Base-by-base conservation (phyloP, 345 rosid species). In the Aurinia saxatilis region DNA sequence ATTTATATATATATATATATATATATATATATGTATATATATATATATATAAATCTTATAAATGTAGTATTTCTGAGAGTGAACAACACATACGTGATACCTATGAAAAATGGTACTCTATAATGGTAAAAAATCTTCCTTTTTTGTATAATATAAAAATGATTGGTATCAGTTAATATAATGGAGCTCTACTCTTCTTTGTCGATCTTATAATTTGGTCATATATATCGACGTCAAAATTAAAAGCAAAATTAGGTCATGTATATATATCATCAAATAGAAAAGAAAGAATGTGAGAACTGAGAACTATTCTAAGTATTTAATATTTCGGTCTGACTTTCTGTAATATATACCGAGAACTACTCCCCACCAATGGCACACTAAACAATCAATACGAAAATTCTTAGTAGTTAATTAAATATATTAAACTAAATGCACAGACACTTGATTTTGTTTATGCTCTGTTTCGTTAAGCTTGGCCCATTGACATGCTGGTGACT, bases 181-280 rank as follows among this genome's bases (percentile, higher is more conserved):
- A 13, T 11, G 23, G 50, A 38, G 35, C 21, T 56, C 37, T 57
- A 40, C 59, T 33, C 12, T 51, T 44, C n/a, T n/a, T n/a, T n/a
- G 35, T 53, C 45, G 14, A 60, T 30, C 45, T 2, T 35, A 18
- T 37, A 62, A 60, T 13, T 13, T 45, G 5, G 55, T 68, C 67
- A 69, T 54, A 36, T 30, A 46, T 60, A 51, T 60, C 61, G 67
- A 61, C 68, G 62, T 69, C 63, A 61, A 2, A 11, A 53, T 49
- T 4, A 4, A 54, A 37, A 52, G 45, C 10, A 46, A 46, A 2
- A 37, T 45, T 27, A 52, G 62, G 62, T 60, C 62, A 68, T 46
- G 18, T 68, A 53, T 16, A 52, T 37, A 36, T 41, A 42, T 48
- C 64, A 60, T 19, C 60, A 35, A 52, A 8, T 44, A 44, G 5